Evolutionary conservation across 2,329 filamentous ascomycete genomes (phyloP).

Genomic region (Exophiala oligosperma): DNA sequence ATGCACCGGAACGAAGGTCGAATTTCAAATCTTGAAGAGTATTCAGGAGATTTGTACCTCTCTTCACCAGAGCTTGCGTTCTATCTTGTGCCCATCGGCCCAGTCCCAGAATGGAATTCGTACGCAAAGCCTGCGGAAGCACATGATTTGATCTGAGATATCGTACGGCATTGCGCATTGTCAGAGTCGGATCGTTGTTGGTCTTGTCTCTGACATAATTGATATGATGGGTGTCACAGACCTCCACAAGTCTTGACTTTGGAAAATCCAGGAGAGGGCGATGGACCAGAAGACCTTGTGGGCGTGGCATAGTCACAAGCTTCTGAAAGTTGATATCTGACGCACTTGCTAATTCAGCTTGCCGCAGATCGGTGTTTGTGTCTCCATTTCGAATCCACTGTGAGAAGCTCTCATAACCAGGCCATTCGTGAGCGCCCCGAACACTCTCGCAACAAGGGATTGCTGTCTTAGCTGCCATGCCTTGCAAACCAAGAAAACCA

Average conservation of each 20-base stretch:
- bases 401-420: slow-evolving; percentile 5
- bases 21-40: slow-evolving; percentile 9
- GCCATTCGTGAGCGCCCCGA: slow-evolving; percentile 13
- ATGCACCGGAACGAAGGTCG: slow-evolving; percentile 20
- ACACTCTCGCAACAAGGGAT: slow-evolving; percentile 27
- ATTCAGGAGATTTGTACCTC: slow-evolving; percentile 8
- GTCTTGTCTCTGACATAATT: slow-evolving; percentile 83
- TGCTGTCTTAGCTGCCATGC: slow-evolving; percentile 17
- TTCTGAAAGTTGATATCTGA: slow-evolving; percentile 42
- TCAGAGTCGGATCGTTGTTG: slow-evolving; percentile 75
- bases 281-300: slow-evolving; percentile 62
- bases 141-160: slow-evolving; percentile 58
- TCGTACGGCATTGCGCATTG: slow-evolving; percentile 77
- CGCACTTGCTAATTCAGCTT: slow-evolving; percentile 1
- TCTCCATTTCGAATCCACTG: slow-evolving; percentile 5
- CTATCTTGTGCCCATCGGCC: slow-evolving; percentile 5
- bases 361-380: not conserved
- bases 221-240: slow-evolving; percentile 67
- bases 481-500: slow-evolving; percentile 21
- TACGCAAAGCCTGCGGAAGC: slow-evolving; percentile 69
- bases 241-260: slow-evolving; percentile 52
- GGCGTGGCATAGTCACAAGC: slow-evolving; percentile 45
- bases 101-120: slow-evolving; percentile 17
- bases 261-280: slow-evolving; percentile 69
- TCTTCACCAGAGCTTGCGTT: slow-evolving; percentile 3